phyloP scores from a whole-genome alignment of 495 filamentous ascomycete genomes.

The Pseudomonodictys pantanalensis region DNA sequence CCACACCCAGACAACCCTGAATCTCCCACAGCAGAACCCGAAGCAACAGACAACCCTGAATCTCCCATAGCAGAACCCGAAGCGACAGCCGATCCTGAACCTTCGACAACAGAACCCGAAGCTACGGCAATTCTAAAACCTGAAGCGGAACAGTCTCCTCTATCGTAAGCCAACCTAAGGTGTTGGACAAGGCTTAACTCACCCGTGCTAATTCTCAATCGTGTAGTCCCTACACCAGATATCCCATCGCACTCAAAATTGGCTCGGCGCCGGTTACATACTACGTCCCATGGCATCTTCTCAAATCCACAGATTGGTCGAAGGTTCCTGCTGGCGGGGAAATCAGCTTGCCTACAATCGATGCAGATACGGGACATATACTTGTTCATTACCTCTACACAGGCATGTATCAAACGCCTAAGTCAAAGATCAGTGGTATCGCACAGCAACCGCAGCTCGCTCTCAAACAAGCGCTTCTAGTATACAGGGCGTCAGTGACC shows the following conservation, averaged over 20 bases:
- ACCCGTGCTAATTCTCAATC: too few relatives aligned
- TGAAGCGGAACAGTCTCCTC: too few relatives aligned
- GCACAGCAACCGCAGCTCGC: neutral
- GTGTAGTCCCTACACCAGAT: constrained; percentile 10
- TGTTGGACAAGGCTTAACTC: too few relatives aligned
- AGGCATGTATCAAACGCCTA: constrained; percentile 15
- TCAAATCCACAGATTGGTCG: constrained; percentile 3
- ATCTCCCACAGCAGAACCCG: too few relatives aligned
- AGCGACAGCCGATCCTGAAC: too few relatives aligned
- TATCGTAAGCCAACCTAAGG: too few relatives aligned
- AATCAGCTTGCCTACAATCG: neutral
- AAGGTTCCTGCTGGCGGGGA: neutral
- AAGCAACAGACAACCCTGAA: too few relatives aligned
- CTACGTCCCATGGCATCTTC: constrained; percentile 8
- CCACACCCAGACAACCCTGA: too few relatives aligned
- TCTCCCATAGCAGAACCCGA: too few relatives aligned
- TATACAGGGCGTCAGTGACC: neutral
- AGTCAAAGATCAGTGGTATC: neutral
- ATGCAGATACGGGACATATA: constrained; percentile 16
- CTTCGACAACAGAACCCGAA: too few relatives aligned
- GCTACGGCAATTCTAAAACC: too few relatives aligned
- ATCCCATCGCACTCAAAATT: neutral
- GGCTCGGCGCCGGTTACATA: neutral
- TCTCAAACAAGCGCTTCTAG: constrained; percentile 10
- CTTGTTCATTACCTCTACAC: constrained; percentile 19